Conservation (phyloP, 345 rosid species). For the Eucalyptus polyanthemos region DNA sequence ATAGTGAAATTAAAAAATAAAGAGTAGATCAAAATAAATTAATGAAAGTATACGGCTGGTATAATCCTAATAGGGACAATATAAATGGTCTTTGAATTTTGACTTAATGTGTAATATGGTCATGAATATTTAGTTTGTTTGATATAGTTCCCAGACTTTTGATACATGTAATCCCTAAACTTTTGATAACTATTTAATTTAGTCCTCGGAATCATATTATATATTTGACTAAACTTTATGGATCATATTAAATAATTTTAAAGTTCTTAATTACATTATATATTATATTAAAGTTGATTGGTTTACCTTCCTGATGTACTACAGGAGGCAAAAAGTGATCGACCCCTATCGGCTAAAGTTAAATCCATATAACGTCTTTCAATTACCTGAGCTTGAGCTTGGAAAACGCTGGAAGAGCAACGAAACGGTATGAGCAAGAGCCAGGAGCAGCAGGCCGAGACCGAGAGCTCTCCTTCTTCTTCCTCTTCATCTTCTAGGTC, state of each 20-base stretch:
- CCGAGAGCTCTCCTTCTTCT: not conserved
- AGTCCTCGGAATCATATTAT: fast-evolving
- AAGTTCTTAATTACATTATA: fast-evolving
- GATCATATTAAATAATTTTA: fast-evolving
- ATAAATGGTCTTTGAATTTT: fast-evolving
- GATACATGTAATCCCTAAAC: fast-evolving
- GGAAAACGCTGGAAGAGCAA: not conserved
- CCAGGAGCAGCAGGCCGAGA: not conserved
- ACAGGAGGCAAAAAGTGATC: no score
- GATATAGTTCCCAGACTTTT: no score
- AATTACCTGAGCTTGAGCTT: no score
- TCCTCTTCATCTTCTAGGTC: not conserved
- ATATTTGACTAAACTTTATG: fast-evolving
- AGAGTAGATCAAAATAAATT: fast-evolving
- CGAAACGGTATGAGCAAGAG: not conserved
- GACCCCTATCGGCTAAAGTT: no score
- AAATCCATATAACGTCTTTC: no score
- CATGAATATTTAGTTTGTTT: fast-evolving
- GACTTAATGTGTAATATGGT: fast-evolving
- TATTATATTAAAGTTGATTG: no score
- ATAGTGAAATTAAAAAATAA: no score
- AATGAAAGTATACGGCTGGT: fast-evolving
- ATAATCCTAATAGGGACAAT: fast-evolving
- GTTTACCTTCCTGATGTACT: fast-evolving
- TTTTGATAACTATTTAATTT: fast-evolving